These are phyloP conservation scores for Peronosclerospora sorghi DNA, from an alignment of 352 stramenopile species.

Conservation along the genomic window DNA sequence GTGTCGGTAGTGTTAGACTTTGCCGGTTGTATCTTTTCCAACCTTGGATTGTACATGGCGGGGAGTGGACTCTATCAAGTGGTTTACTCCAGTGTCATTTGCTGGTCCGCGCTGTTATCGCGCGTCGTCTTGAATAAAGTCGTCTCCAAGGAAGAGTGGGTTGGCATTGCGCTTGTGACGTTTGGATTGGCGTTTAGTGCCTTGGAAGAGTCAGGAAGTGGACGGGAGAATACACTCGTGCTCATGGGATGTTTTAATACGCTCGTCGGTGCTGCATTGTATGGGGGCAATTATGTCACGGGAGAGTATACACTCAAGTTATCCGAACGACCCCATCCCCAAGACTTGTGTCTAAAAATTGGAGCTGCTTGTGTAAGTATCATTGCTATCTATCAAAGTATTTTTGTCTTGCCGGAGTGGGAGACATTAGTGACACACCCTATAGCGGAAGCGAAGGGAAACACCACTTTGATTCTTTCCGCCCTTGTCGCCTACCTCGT, in stretches of 20 bases:
- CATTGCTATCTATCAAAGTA: slow-evolving; percentile 66
- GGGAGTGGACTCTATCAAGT: slow-evolving; percentile 76
- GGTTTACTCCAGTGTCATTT: slow-evolving; percentile 80
- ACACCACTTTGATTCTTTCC: slow-evolving; percentile 40
- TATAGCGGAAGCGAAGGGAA: slow-evolving; percentile 65
- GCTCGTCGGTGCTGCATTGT: slow-evolving; percentile 69
- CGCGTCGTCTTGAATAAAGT: slow-evolving; percentile 66
- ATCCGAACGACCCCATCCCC: slow-evolving; percentile 53
- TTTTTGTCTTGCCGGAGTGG: slow-evolving; percentile 74
- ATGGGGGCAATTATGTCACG: slow-evolving; percentile 78
- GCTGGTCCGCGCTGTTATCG: slow-evolving; percentile 76
- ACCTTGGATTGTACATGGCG: slow-evolving; percentile 70
- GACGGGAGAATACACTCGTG: slow-evolving; percentile 54
- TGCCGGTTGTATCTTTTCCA: slow-evolving; percentile 77
- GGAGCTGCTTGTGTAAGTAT: slow-evolving; percentile 57
- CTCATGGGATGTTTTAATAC: slow-evolving; percentile 82
- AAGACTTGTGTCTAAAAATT: slow-evolving; percentile 75
- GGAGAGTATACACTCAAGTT: slow-evolving; percentile 78
- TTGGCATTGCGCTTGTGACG: slow-evolving; percentile 71
- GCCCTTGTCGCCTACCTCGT: slow-evolving; percentile 63
- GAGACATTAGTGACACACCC: slow-evolving; percentile 62
- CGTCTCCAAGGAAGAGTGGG: slow-evolving; percentile 63
- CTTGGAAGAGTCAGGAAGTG: slow-evolving; percentile 51
- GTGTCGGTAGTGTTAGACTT: slow-evolving; percentile 74
- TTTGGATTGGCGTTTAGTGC: slow-evolving; percentile 77